Base-by-base conservation (phyloP, 306 rosid genomes). In the Acmispon strigosus region DNA sequence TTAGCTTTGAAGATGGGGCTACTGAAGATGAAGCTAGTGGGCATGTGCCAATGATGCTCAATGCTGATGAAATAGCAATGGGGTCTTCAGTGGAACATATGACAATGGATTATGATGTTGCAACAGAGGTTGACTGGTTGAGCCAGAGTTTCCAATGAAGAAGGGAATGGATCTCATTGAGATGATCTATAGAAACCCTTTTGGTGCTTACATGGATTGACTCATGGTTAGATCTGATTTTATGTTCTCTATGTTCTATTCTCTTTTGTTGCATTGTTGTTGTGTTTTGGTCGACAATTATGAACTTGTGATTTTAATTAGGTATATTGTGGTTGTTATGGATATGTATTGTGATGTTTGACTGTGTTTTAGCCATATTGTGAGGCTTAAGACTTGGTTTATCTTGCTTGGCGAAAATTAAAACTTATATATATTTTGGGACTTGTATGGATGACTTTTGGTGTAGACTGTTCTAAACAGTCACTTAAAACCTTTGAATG, bases 121-220 rank as follows among this genome's bases (percentile, higher is more conserved):
- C 81, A 2, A 24, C 59, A 53, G 79, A 76, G 19, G 48, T 75
- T 8, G 15, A 10, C 1, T 70, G 19, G 48, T 75, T 8, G 15
- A 10, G 1, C 73, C 57, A 0, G 86, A 74, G 43, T 60, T 14
- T 18, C 55, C 61, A 8, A 72, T 70, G 77, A 75, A 65, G 55
- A 60, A 76, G 18, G 78, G 57, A 16, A 60, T 57, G 34, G 78
- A 75, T 41, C 12, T 70, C 19, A 64, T 64, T 64, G 65, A 80
- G 66, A 75, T 47, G 76, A 59, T 73, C 3, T 51, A 27, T 39
- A 17, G 14, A 8, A 72, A 51, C 14, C 39, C 29, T 36, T 69
- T 10, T 61, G 24, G 17, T 47, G 32, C 4, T 2, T 24, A 18
- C 27, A 6, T 12, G 71, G 6, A 20, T 20, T n/a, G 8, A 10